These are phyloP conservation scores for Raddia distichophylla DNA, from an alignment of 176 grass and related monocot genomes.

Conservation along the genomic window DNA sequence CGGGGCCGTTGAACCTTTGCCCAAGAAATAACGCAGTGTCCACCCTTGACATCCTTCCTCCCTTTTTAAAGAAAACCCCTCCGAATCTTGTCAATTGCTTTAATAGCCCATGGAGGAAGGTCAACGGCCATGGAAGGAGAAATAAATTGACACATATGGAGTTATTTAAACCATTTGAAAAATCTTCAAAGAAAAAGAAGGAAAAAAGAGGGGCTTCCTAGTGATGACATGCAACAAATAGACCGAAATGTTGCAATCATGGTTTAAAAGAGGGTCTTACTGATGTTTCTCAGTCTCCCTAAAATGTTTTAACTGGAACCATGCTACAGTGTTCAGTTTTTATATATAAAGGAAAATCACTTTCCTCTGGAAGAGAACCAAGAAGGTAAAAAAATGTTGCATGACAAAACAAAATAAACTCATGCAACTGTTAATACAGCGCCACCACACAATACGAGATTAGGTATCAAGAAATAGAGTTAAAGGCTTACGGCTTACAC, in stretches of 20 bases:
- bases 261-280: not conserved
- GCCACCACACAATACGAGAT: conserved; percentile 13
- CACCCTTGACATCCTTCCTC: too few species aligned
- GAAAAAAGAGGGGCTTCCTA: not conserved
- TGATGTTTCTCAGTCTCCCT: conserved; percentile 24
- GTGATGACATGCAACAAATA: not conserved
- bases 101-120: too few species aligned
- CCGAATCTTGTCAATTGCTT: too few species aligned
- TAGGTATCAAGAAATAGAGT: conserved; percentile 20
- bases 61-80: too few species aligned
- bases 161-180: not conserved
- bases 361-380: conserved; percentile 14
- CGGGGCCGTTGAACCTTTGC: too few species aligned
- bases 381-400: conserved; percentile 1
- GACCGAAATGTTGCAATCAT: too few species aligned
- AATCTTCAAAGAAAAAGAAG: too few species aligned
- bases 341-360: conserved; percentile 7
- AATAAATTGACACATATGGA: not conserved
- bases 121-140: too few species aligned
- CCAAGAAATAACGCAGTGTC: too few species aligned
- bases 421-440: conserved; percentile 7
- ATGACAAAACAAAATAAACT: conserved; percentile 16
- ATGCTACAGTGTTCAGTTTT: not conserved
- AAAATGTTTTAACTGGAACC: not conserved
- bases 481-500: not conserved